Evolutionary conservation across 352 stramenopile genomes (phyloP), one percentile per base, ranked within the genome.

Genomic region (Phytophthora vignae): DNA sequence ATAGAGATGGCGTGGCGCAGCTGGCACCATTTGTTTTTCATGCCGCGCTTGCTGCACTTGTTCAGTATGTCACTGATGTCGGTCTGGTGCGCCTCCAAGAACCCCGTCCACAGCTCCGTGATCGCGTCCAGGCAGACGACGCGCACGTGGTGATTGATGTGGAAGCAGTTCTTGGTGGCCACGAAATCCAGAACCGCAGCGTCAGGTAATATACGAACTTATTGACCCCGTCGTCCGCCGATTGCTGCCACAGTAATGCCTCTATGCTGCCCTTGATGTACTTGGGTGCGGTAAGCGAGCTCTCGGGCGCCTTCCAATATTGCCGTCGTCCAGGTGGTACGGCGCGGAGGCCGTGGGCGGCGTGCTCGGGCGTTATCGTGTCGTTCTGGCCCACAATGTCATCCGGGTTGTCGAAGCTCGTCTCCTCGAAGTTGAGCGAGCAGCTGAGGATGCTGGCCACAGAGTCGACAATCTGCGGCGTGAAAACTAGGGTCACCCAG

Each of bases 1-100:
- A 99, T 97, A 42, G 85, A 98, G 1, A 93, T 96, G 3, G 95
- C 96, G 77, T 99, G 99, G 4, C 97, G 90, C 40, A 99, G 97
- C 74, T 99, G 97, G 66, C 91, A 98, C 97, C 97, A 99, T 78
- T 99, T 99, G 79, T 99, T 96, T 27, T 97, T 87, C 74, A 99
- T 83, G 25, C 88, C 90, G 19, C 87, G 84, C 42, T 90, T 73
- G 46, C 93, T 85, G 53, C 85, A 94, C 72, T 88, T 87, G 77
- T 71, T 78, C 33, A 92, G 15, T 0, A 71, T 64, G 48, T 93
- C 82, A 8, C n/a, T n/a, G n/a, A n/a, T n/a, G n/a, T n/a, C n/a
- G n/a, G n/a, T n/a, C 11, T 67, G 69, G 14, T 92, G 77, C 0
- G 67, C 25, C 0, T 90, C 83, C 2, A 93, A 49, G 27, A 90